Evolutionary conservation across 495 filamentous ascomycete species (phyloP).

Genomic region (Immersiella caudata): DNA sequence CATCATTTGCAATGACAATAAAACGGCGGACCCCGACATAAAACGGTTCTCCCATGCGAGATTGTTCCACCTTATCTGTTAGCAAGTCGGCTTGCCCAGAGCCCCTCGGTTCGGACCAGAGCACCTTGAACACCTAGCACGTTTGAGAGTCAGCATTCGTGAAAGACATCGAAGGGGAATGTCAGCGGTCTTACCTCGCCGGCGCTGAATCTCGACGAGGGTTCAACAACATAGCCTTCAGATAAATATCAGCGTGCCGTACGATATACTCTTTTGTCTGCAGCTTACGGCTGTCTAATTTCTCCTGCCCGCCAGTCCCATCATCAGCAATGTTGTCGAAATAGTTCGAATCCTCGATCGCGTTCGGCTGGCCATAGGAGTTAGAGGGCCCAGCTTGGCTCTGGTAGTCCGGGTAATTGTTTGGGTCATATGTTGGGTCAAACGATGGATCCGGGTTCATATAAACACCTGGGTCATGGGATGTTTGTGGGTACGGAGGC

Average conservation of each 20-base stretch:
- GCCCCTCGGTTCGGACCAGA: slow-evolving; percentile 51
- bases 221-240: slow-evolving; percentile 46
- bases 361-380: background rate
- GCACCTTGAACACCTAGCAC: slow-evolving; percentile 49
- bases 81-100: slow-evolving; percentile 34
- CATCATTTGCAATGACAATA: slow-evolving; percentile 51
- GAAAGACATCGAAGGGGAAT: no score
- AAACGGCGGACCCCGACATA: slow-evolving; percentile 50
- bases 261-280: background rate
- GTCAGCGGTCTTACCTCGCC: slow-evolving; percentile 39
- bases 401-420: background rate
- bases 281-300: slow-evolving; percentile 6
- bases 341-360: background rate
- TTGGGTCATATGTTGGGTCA: background rate
- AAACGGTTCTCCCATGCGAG: slow-evolving; percentile 37
- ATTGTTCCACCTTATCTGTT: slow-evolving; percentile 5
- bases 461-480: background rate
- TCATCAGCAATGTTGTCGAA: background rate
- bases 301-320: background rate
- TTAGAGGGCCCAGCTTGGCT: background rate
- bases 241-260: background rate
- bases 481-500: background rate
- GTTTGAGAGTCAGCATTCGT: background rate
- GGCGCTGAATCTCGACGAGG: slow-evolving; percentile 43
- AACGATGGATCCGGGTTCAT: background rate